phyloP scores from a whole-genome alignment of 2,329 filamentous ascomycete genomes.

The Elsinoe ampelina region DNA sequence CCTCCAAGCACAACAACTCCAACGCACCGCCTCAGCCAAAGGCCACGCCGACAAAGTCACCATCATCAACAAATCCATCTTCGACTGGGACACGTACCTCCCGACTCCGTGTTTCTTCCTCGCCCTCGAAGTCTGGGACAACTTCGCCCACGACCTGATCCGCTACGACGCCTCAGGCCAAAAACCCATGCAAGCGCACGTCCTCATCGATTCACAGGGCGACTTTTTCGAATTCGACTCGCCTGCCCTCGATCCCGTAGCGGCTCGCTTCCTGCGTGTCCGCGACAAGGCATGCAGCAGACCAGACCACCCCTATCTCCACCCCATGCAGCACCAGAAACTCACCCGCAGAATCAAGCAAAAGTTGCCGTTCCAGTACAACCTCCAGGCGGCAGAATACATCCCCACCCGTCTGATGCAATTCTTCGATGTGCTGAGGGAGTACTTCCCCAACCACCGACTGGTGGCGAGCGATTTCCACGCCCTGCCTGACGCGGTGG shows the following conservation, averaged over 20 bases:
- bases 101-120: conserved; percentile 94
- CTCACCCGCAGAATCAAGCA: conserved; percentile 53
- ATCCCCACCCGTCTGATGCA: conserved; percentile 91
- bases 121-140: conserved; percentile 96
- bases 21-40: conserved; percentile 54
- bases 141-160: conserved; percentile 90
- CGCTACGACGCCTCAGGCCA: conserved; percentile 80
- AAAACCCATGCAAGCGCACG: conserved; percentile 75
- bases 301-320: conserved; percentile 28
- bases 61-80: conserved; percentile 90
- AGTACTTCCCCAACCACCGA: conserved; percentile 82
- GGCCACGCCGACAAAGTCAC: conserved; percentile 81
- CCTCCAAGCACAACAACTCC: conserved; percentile 64
- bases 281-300: conserved; percentile 65
- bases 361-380: conserved; percentile 50
- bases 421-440: conserved; percentile 85
- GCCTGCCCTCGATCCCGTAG: conserved; percentile 69
- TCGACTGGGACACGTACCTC: conserved; percentile 85
- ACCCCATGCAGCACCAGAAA: conserved; percentile 1
- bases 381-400: conserved; percentile 58
- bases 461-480: conserved; percentile 88
- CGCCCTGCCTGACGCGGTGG: conserved; percentile 69
- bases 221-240: conserved; percentile 96
- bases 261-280: conserved; percentile 73
- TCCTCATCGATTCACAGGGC: conserved; percentile 73